A percentile compares a stretch with the other conserved stretches of the same genome.
phyloP scores from a whole-genome alignment of 192 early-diverging fungal species.

The Haplosporangium gracile region DNA sequence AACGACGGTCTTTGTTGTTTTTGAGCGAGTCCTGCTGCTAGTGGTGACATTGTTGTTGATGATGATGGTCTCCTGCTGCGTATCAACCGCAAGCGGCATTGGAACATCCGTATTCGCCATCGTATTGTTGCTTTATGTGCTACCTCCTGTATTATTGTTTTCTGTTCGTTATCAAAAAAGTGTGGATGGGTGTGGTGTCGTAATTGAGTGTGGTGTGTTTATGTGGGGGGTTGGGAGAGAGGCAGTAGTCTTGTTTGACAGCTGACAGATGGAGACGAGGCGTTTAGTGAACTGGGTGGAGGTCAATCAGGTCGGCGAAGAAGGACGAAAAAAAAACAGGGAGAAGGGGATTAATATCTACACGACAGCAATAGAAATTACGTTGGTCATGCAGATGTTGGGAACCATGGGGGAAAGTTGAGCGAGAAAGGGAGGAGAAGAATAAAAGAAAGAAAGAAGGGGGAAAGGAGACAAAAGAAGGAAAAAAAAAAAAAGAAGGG shows the following conservation, averaged over 20 bases:
- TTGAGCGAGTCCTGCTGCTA: not conserved
- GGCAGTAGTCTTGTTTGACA: not conserved
- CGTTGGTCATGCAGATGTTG: conserved; percentile 1
- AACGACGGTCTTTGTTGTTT: not conserved
- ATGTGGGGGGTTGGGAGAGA: no score
- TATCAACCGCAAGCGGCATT: not conserved
- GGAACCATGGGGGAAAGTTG: not conserved
- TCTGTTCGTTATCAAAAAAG: not conserved
- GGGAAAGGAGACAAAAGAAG: not conserved
- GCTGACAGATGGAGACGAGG: not conserved
- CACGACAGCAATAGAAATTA: not conserved
- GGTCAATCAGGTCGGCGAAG: not conserved
- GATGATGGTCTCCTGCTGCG: not conserved
- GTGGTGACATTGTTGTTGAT: not conserved
- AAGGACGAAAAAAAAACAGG: not conserved
- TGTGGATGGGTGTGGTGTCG: not conserved
- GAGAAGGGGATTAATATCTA: conserved; percentile 5
- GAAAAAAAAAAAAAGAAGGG: not conserved
- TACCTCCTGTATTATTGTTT: not conserved
- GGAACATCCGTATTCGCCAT: conserved; percentile 4
- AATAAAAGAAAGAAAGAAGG: not conserved
- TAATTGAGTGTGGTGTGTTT: not conserved
- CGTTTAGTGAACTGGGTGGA: not conserved
- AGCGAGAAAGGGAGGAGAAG: not conserved
- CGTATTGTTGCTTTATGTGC: not conserved